Evolutionary conservation across 1,284 basidiomycete species (phyloP).

Genomic region (Ceratobasidium theobromae): DNA sequence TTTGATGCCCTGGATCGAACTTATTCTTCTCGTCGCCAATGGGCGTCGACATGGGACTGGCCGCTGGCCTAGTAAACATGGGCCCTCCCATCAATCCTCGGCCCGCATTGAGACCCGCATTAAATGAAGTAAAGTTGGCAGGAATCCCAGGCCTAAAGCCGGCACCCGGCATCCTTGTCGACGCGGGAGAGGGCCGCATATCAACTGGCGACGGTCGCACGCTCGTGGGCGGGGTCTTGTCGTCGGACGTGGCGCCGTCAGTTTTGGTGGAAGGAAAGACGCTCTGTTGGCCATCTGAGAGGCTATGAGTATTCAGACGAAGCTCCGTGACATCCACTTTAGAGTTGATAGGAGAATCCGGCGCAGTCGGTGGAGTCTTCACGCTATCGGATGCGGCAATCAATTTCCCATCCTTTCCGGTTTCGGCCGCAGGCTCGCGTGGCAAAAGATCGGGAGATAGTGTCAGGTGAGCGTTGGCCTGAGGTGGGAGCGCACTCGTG

Average conservation of each 20-base stretch:
- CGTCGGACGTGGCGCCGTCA: not conserved
- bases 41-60: not conserved
- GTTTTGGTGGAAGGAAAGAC: not conserved
- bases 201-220: conserved; percentile 6
- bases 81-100: no score
- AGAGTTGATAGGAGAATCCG: not conserved
- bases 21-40: not conserved
- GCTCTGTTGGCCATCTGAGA: not conserved
- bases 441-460: not conserved
- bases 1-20: not conserved
- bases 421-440: not conserved
- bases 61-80: no score
- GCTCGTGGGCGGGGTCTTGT: not conserved
- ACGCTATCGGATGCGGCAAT: not conserved
- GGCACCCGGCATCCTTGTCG: not conserved
- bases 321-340: conserved; percentile 11
- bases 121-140: not conserved
- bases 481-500: not conserved
- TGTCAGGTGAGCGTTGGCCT: no score
- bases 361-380: not conserved
- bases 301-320: not conserved
- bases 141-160: conserved; percentile 1
- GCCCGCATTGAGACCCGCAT: no score
- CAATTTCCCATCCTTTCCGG: not conserved
- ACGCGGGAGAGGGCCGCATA: conserved; percentile 1